Evolutionary conservation across 2,329 filamentous ascomycete genomes (phyloP), one percentile per base, ranked within the genome.

Genomic region (Geosmithia morbida): DNA sequence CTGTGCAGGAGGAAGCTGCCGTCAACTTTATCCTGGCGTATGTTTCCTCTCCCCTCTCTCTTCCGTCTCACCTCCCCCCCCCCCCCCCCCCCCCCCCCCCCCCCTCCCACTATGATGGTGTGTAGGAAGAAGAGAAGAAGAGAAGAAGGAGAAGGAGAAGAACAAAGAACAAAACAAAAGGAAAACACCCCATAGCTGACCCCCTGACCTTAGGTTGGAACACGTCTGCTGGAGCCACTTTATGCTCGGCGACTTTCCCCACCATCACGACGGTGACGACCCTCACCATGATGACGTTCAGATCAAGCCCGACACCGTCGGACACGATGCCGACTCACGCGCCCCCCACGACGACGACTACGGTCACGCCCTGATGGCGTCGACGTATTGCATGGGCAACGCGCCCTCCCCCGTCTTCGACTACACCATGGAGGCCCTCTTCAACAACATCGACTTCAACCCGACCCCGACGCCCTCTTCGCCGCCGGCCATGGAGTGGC

Each of bases 1-100:
- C 58, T 1, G 57, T 59, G 3, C 64, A 74, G 53, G 70, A 68
- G 30, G 65, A 69, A 41, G 59, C 62, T 42, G 70, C 64, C 17
- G 66, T 76, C 51, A 75, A 76, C 57, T 74, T 76, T 47, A 72
- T 76, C 48, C 61, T 76, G 19, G 66, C 68, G 72, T 75, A 61
- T 52, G 69, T 56, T 37, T 11, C 13, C 33, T 37, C 33, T 11
- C 13, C 33, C 13, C 33, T 37, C 33, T 37, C 33, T 37, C 33
- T 37, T 30, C 10, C 33, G 10, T 20, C 4, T 26, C 22, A 26
- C 39, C n/a, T n/a, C n/a, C n/a, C n/a, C n/a, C n/a, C n/a, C n/a
- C n/a, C n/a, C n/a, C n/a, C n/a, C n/a, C n/a, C n/a, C n/a, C n/a
- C n/a, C n/a, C n/a, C n/a, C n/a, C n/a, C n/a, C n/a, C n/a, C n/a